phyloP scores from a whole-genome alignment of 306 rosid genomes.

The Cajanus cajan region DNA sequence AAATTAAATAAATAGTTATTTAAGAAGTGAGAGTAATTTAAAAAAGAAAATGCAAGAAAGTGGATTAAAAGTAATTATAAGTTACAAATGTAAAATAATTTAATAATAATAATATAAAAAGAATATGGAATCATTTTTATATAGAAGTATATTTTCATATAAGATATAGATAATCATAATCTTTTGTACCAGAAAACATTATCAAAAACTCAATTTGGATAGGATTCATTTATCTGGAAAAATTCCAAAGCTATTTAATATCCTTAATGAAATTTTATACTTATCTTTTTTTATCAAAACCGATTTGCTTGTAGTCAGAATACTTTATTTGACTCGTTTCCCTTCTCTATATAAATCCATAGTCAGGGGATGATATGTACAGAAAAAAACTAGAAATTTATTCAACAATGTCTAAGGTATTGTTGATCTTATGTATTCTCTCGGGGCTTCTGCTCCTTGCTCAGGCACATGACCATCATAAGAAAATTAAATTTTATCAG shows the following conservation, averaged over 20 bases:
- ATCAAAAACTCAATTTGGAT: neutral
- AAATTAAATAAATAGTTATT: no score
- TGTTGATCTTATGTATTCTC: neutral
- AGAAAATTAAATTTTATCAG: conserved; percentile 33
- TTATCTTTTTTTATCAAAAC: neutral
- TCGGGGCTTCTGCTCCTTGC: neutral
- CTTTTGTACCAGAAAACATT: no score
- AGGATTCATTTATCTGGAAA: neutral
- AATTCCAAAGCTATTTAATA: neutral
- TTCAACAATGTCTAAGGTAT: conserved; percentile 21
- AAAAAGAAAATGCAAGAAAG: no score
- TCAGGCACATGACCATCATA: neutral
- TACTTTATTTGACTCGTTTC: neutral
- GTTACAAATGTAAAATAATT: no score
- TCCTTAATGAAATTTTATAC: neutral
- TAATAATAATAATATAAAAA: no score
- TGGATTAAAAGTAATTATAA: no score
- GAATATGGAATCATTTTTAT: no score
- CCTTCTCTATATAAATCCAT: neutral
- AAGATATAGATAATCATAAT: no score
- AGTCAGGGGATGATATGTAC: neutral
- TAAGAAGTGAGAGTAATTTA: no score
- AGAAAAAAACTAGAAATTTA: neutral
- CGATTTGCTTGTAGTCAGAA: neutral
- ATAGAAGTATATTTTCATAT: no score